phyloP scores from a whole-genome alignment of 2,329 filamentous ascomycete genomes.

The Fusarium longipes region DNA sequence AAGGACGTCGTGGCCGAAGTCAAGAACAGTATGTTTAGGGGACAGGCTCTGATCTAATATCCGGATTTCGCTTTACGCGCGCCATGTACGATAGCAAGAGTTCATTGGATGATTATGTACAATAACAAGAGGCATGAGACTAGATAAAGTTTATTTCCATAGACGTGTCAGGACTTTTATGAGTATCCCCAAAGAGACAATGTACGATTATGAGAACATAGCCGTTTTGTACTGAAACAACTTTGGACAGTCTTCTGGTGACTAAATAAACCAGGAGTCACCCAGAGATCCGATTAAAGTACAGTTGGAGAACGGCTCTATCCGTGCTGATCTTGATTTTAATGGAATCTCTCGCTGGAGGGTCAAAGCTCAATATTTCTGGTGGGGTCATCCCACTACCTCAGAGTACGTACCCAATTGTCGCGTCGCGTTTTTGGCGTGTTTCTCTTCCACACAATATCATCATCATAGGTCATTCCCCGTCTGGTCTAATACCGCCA shows the following conservation, averaged over 20 bases:
- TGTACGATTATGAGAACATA: not conserved
- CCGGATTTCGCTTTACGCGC: slow-evolving; percentile 4
- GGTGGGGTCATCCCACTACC: not conserved
- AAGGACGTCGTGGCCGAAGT: slow-evolving; percentile 93
- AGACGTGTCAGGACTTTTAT: slow-evolving; percentile 14
- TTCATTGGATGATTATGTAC: slow-evolving; percentile 31
- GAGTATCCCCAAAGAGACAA: slow-evolving; percentile 24
- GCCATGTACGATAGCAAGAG: slow-evolving; percentile 40
- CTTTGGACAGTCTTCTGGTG: not conserved
- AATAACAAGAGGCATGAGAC: slow-evolving; percentile 17
- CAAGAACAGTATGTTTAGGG: slow-evolving; percentile 87
- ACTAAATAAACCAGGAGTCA: not conserved
- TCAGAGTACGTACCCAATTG: slow-evolving; percentile 32
- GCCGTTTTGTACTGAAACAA: not conserved
- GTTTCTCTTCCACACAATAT: slow-evolving; percentile 45
- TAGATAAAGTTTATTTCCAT: slow-evolving; percentile 10
- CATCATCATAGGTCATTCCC: slow-evolving; percentile 37
- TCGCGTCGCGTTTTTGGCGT: slow-evolving; percentile 49
- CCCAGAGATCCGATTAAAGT: not conserved
- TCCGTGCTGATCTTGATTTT: slow-evolving; percentile 12
- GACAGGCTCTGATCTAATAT: slow-evolving; percentile 76
- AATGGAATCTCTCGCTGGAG: not conserved
- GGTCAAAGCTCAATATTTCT: slow-evolving; percentile 26
- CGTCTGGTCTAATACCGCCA: slow-evolving; percentile 4
- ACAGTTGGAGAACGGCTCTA: not conserved